Evolutionary conservation across 2,329 filamentous ascomycete genomes (phyloP).

Genomic region (Trichocomaceae sp.): DNA sequence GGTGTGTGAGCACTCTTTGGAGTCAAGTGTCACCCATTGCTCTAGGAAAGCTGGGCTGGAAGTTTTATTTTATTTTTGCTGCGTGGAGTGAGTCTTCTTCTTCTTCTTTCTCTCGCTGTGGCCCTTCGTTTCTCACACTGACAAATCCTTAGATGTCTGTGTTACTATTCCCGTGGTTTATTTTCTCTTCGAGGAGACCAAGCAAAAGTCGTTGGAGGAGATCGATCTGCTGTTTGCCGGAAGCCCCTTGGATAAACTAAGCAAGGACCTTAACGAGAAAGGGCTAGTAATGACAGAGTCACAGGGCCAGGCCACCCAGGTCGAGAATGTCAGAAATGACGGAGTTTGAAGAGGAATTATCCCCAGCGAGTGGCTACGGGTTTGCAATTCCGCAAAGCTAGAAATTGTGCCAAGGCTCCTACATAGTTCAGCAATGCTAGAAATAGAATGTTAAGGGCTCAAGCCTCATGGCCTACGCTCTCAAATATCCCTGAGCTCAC

Average conservation of each 20-base stretch:
- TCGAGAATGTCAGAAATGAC: background rate
- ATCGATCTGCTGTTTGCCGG: conserved; percentile 54
- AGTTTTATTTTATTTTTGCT: conserved; percentile 55
- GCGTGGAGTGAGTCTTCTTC: conserved; percentile 37
- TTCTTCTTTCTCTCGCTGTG: too few relatives aligned
- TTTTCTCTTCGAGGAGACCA: conserved; percentile 51
- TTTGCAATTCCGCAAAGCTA: too few relatives aligned
- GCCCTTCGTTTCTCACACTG: too few relatives aligned
- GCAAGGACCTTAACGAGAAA: conserved; percentile 28
- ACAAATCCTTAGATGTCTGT: conserved; percentile 22
- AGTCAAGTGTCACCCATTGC: conserved; percentile 53
- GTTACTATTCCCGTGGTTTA: conserved; percentile 42
- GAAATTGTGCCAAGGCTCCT: too few relatives aligned
- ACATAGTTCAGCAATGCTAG: too few relatives aligned
- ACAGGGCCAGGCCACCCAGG: background rate
- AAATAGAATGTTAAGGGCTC: too few relatives aligned
- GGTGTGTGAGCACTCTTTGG: conserved; percentile 55
- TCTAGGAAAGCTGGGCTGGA: conserved; percentile 44
- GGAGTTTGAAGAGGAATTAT: too few relatives aligned
- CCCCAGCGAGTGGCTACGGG: too few relatives aligned
- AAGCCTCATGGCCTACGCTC: too few relatives aligned
- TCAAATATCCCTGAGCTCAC: too few relatives aligned
- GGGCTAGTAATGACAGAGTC: background rate
- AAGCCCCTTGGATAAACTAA: conserved; percentile 42
- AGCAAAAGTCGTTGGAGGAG: conserved; percentile 50